phyloP scores from a whole-genome alignment of 768 basidiomycete genomes.

The Sarcomyxa edulis region DNA sequence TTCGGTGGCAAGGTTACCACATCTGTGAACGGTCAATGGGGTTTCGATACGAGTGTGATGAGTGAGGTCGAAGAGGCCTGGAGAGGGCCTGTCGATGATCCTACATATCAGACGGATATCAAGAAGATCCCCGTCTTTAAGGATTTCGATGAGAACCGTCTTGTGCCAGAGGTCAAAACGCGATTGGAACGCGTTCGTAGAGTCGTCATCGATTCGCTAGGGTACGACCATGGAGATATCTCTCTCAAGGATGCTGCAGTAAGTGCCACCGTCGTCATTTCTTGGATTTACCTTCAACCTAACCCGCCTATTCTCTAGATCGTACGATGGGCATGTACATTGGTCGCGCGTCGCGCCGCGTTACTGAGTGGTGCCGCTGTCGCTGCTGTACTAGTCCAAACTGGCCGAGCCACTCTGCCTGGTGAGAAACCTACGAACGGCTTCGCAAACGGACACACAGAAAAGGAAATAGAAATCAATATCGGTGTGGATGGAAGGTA shows the following conservation, averaged over 20 bases:
- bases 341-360: slow-evolving; percentile 82
- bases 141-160: slow-evolving; percentile 25
- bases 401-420: slow-evolving; percentile 54
- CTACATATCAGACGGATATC: slow-evolving; percentile 47
- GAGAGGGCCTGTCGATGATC: slow-evolving; percentile 36
- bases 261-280: slow-evolving; percentile 11
- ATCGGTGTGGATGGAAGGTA: slow-evolving; percentile 95
- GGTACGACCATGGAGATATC: slow-evolving; percentile 50
- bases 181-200: slow-evolving; percentile 52
- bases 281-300: slow-evolving; percentile 27
- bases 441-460: slow-evolving; percentile 11
- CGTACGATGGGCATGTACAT: slow-evolving; percentile 72
- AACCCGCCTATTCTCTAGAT: no score
- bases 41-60: slow-evolving; percentile 91
- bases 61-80: slow-evolving; percentile 78
- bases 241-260: slow-evolving; percentile 55
- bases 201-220: slow-evolving; percentile 59
- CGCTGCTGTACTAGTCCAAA: slow-evolving; percentile 82
- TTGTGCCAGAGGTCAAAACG: slow-evolving; percentile 23
- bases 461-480: slow-evolving; percentile 42
- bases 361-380: slow-evolving; percentile 82
- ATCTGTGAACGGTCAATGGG: slow-evolving; percentile 84
- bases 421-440: slow-evolving; percentile 22
- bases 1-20: slow-evolving; percentile 77
- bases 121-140: slow-evolving; percentile 29